Evolutionary conservation across 345 rosid species (phyloP), one percentile per base, ranked within the genome.

Genomic region (Euphorbia tirucalli): DNA sequence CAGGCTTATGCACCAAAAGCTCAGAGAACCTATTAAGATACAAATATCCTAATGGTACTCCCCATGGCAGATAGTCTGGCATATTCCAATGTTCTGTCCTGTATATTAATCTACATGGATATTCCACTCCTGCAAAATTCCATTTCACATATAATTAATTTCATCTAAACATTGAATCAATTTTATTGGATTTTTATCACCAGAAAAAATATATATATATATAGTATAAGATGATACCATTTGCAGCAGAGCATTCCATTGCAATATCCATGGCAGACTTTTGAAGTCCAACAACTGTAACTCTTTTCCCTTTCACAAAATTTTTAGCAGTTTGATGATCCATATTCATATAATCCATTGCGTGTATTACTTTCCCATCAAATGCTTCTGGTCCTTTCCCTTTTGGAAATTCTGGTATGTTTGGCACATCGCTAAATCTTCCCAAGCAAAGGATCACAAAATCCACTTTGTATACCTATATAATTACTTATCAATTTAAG

Each of bases 1-100:
- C 80, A 14, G 88, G 90, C 49, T 84, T 87, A 63, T 80, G 90
- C 67, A 85, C 62, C 37, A 79, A 44, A 22, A 85, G 85, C 79
- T 87, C 88, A 0, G 87, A 24, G 77, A 84, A 83, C 7, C 88
- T 79, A 24, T 65, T 87, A 15, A 84, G 62, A 69, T 83, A 84
- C 41, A 87, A 30, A 61, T 21, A 39, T 0, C 74, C 61, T 0
- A 84, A 16, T 25, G 85, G 73, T 19, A 87, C 52, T 16, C 88
- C 84, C 86, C 88, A 83, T n/a, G 88, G 87, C 22, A 68, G 28
- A 75, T 76, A 73, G 49, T 79, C 82, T 0, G 90, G 87, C 24
- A 84, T 0, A 14, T 52, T 69, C 90, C 90, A 84, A 25, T 79
- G 86, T 31, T 68, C 81, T 8, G 69, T 83, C 39, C 58, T 80